Conservation (phyloP, 495 filamentous ascomycete genomes). For the Podospora appendiculata region DNA sequence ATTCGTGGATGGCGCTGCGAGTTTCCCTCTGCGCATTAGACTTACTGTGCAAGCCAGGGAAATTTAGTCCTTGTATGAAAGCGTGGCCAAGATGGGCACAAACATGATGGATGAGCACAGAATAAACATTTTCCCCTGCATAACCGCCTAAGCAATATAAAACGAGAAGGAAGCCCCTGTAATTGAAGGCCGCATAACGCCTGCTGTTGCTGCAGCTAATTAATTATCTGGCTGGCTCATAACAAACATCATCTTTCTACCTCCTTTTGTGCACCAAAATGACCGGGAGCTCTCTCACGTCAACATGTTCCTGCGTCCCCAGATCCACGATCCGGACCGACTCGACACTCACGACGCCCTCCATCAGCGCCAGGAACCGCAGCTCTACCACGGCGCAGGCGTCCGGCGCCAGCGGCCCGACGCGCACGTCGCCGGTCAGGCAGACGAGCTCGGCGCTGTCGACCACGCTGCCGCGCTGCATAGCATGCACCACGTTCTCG, state of each 20-base stretch:
- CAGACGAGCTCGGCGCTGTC: slow-evolving; percentile 70
- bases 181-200: too few relatives aligned
- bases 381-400: slow-evolving; percentile 77
- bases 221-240: not conserved
- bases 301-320: slow-evolving; percentile 69
- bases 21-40: too few relatives aligned
- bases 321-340: slow-evolving; percentile 77
- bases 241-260: slow-evolving; percentile 5
- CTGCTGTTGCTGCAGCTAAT: too few relatives aligned
- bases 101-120: too few relatives aligned
- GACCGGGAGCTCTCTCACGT: slow-evolving; percentile 73
- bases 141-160: too few relatives aligned
- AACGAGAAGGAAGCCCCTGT: too few relatives aligned
- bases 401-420: slow-evolving; percentile 69
- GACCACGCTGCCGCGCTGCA: slow-evolving; percentile 66
- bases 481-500: slow-evolving; percentile 74
- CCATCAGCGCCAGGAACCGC: slow-evolving; percentile 66
- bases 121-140: too few relatives aligned
- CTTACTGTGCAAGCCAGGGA: too few relatives aligned
- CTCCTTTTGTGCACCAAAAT: slow-evolving; percentile 43
- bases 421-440: slow-evolving; percentile 72
- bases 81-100: too few relatives aligned
- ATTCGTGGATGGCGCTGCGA: too few relatives aligned
- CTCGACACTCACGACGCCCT: slow-evolving; percentile 71
- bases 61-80: too few relatives aligned